Evolutionary conservation across 306 rosid genomes (phyloP).

Genomic region (Medicago ruthenica): DNA sequence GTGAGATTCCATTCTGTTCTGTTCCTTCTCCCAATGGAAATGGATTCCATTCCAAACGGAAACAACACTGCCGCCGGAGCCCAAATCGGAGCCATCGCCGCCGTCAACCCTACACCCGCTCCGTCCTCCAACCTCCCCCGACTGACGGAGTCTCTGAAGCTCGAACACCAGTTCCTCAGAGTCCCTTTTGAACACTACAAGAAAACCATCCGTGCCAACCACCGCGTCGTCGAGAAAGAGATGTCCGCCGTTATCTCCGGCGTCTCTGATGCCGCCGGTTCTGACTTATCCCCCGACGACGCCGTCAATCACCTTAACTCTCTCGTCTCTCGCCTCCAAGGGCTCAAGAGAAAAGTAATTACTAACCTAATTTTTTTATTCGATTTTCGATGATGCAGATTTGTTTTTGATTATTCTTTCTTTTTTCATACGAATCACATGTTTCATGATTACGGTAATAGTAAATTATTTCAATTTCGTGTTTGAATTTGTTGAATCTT

Average conservation of each 20-base stretch:
- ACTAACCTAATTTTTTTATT: constrained; percentile 38
- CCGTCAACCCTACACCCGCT: constrained; percentile 41
- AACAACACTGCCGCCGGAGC: constrained; percentile 31
- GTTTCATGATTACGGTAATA: neutral
- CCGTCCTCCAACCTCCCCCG: constrained; percentile 60
- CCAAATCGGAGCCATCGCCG: constrained; percentile 33
- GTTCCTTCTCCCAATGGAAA: constrained; percentile 61
- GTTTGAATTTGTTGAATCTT: constrained; percentile 13
- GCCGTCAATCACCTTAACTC: constrained; percentile 82
- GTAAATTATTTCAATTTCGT: constrained; percentile 1
- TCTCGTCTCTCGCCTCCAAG: constrained; percentile 84
- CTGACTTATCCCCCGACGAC: constrained; percentile 58
- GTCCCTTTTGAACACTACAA: constrained; percentile 99
- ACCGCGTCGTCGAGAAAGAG: constrained; percentile 85
- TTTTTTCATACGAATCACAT: neutral
- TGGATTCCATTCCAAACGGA: constrained; percentile 58
- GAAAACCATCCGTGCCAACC: constrained; percentile 91
- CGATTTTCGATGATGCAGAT: neutral
- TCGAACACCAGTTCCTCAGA: constrained; percentile 93
- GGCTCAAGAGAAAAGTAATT: constrained; percentile 84
- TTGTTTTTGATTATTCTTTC: neutral
- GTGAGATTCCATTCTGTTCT: constrained; percentile 26
- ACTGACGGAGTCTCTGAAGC: constrained; percentile 74
- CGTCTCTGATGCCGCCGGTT: constrained; percentile 62
- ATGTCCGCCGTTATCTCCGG: constrained; percentile 75